These are phyloP conservation scores for Monilinia fructicola DNA, from an alignment of 2,329 filamentous ascomycete genomes.

Conservation along the genomic window DNA sequence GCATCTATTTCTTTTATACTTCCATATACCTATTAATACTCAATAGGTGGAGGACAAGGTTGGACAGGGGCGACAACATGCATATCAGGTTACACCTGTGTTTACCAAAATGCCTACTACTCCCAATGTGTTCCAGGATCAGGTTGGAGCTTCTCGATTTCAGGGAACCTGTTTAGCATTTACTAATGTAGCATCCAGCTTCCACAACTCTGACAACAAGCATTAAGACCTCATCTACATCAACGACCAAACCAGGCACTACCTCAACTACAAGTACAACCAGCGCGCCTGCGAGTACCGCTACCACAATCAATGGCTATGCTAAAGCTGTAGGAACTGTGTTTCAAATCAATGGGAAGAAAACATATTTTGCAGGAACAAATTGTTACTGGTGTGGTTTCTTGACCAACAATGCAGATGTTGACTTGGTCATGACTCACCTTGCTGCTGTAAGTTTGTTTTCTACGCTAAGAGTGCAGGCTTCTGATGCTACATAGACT, in stretches of 20 bases:
- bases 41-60: constrained; percentile 13
- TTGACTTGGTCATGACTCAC: constrained; percentile 52
- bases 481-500: constrained; percentile 37
- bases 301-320: constrained; percentile 28
- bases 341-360: constrained; percentile 48
- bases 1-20: background rate
- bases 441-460: constrained; percentile 41
- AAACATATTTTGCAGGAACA: constrained; percentile 53
- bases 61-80: constrained; percentile 19
- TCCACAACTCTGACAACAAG: constrained; percentile 14
- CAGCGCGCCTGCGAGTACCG: constrained; percentile 18
- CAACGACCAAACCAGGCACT: constrained; percentile 15
- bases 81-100: constrained; percentile 6
- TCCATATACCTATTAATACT: background rate
- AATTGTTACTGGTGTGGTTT: constrained; percentile 59
- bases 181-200: background rate
- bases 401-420: constrained; percentile 53
- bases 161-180: background rate
- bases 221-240: constrained; percentile 4
- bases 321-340: constrained; percentile 37
- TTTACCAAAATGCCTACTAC: constrained; percentile 7
- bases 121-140: constrained; percentile 19
- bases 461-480: background rate
- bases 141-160: background rate
- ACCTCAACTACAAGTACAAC: constrained; percentile 22